Evolutionary conservation across 345 rosid species (phyloP), one percentile per base, ranked within the genome.

Genomic region (Schrenkiella parvula): DNA sequence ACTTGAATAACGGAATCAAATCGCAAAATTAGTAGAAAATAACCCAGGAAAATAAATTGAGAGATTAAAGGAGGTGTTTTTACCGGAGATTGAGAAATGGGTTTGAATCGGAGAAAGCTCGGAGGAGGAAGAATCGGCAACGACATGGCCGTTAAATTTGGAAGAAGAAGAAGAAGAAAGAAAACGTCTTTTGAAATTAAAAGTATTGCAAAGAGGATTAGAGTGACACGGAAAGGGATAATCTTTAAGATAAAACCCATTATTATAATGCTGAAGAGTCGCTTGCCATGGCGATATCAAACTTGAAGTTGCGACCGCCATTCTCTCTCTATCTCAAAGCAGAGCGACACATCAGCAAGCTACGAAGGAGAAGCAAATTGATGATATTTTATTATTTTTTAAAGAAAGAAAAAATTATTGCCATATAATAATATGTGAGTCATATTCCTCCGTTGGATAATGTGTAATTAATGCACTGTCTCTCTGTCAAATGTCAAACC

Each of bases 271-370:
- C 22, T 73, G 65, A 63, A 79, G 25, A 52, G 75, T 65, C 35
- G 80, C 56, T 55, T 84, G 82, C 70, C 75, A 74, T 47, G 85
- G 80, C 18, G 81, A 78, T 37, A 76, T 64, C 70, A 68, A 76
- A 53, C 76, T 81, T 68, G 79, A 65, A 55, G 84, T 74, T 47
- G 89, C 82, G 71, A 81, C 87, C 73, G 79, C 82, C 77, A 59
- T 72, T 56, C 37, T 57, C 13, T 52, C 56, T 51, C 23, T 31
- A 21, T 60, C 56, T 29, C 35, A 31, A 62, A 53, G 8, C 64
- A 42, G 54, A 55, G 26, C 4, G 69, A 75, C 79, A 54, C 75
- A 69, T 68, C 67, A 65, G 64, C 67, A 25, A 50, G 10, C 42
- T 17, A 13, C 56, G 56, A 50, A 51, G 44, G 1, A 15, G 14